phyloP scores from a whole-genome alignment of 441 rosid genomes.

The Populus hybrid region DNA sequence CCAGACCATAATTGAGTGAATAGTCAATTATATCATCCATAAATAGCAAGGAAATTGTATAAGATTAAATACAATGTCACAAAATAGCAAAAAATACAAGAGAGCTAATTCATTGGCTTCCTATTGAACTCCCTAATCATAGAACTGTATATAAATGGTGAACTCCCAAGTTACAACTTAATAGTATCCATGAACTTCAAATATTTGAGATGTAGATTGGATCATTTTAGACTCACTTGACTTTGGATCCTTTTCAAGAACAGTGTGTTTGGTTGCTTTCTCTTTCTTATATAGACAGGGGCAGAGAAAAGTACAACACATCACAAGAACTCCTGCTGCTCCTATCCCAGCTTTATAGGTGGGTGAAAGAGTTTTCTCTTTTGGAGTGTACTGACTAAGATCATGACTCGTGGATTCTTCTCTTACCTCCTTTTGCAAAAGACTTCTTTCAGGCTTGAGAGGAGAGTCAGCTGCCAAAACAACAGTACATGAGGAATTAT shows the following conservation, averaged over 20 bases:
- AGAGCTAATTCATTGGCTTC: not conserved
- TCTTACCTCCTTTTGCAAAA: conserved; percentile 38
- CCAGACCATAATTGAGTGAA: conserved; percentile 29
- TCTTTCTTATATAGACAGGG: conserved; percentile 67
- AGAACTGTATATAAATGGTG: conserved; percentile 1
- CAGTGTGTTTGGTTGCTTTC: conserved; percentile 56
- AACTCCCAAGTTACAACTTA: not conserved
- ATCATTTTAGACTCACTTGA: conserved; percentile 49
- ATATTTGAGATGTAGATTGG: not conserved
- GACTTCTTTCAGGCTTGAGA: conserved; percentile 45
- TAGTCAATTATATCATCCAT: conserved; percentile 6
- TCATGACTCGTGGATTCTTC: conserved; percentile 15
- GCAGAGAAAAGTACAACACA: conserved; percentile 55
- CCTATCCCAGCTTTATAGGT: conserved; percentile 36
- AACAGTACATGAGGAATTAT: conserved; percentile 8
- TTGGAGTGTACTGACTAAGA: conserved; percentile 5
- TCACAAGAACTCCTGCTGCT: conserved; percentile 50
- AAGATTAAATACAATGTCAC: not conserved
- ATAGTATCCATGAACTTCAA: not conserved
- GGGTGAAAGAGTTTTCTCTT: conserved; percentile 18
- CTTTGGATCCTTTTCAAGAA: conserved; percentile 54
- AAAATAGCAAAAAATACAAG: not conserved
- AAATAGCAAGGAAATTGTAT: not conserved
- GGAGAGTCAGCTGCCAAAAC: conserved; percentile 32
- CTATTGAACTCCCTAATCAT: not conserved